These are phyloP conservation scores for Nemania sp. DNA, from an alignment of 2,329 filamentous ascomycete species.

Conservation along the genomic window DNA sequence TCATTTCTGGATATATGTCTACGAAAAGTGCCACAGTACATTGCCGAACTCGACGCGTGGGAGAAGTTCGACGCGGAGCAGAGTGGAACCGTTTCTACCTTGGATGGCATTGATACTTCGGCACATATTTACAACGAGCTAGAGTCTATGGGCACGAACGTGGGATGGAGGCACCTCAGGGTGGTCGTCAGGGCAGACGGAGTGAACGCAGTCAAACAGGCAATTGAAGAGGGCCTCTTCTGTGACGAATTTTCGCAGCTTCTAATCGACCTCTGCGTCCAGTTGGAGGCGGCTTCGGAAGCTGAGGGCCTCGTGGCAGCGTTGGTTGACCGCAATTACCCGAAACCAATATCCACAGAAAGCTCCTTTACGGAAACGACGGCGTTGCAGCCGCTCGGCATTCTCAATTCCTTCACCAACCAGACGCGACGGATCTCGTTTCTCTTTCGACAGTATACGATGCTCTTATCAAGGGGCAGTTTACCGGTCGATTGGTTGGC, in stretches of 20 bases:
- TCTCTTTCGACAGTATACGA: conserved; percentile 45
- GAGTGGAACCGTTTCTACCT: conserved; percentile 43
- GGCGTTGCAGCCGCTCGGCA: conserved; percentile 40
- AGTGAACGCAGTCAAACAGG: conserved; percentile 48
- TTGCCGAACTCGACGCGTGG: conserved; percentile 50
- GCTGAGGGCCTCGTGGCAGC: conserved; percentile 47
- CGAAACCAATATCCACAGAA: conserved; percentile 42
- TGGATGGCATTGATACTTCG: conserved; percentile 47
- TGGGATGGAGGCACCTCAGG: conserved; percentile 53
- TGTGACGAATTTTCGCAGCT: conserved; percentile 46
- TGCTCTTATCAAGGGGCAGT: conserved; percentile 41
- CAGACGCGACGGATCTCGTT: conserved; percentile 41
- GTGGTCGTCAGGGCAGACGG: conserved; percentile 53
- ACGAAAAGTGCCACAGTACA: conserved; percentile 52
- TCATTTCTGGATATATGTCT: conserved; percentile 57
- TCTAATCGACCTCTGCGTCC: conserved; percentile 49
- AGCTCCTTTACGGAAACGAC: conserved; percentile 38
- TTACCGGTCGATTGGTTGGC: conserved; percentile 52
- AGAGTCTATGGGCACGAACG: conserved; percentile 48
- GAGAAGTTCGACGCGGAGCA: conserved; percentile 46
- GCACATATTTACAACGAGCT: conserved; percentile 54
- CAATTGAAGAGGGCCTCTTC: conserved; percentile 49
- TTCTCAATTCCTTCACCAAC: conserved; percentile 43
- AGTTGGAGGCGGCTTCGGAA: conserved; percentile 45
- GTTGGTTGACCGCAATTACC: conserved; percentile 43